Evolutionary conservation across 2,329 filamentous ascomycete species (phyloP), one percentile per base, ranked within the genome.

Genomic region (Colletotrichum musae): DNA sequence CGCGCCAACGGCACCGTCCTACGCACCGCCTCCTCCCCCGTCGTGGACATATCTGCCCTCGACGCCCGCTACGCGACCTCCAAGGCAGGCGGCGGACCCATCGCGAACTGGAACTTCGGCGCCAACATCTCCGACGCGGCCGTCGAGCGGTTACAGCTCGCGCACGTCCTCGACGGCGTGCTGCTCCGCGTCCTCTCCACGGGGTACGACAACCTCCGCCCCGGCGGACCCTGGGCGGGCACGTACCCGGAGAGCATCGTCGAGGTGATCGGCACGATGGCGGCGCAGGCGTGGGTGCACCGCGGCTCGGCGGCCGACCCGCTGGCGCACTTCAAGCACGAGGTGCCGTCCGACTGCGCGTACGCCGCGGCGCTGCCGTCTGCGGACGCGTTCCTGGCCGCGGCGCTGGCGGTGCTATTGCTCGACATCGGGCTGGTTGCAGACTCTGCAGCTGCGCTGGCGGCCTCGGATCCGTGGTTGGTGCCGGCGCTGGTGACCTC

Each of bases 211-310:
- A 73, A 71, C 10, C 73, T 81, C 10, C 72, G 66, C 53, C 32
- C 64, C 6, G 77, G 78, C 36, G 78, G 78, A 18, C 50, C 64
- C 13, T 82, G 80, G 80, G 58, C 72, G 0, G 75, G 74, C 48
- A 64, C 74, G 9, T 81, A 80, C 73, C 80, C 80, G 0, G 53
- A 61, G 3, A 75, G 75, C 15, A 79, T 82, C 56, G 73, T 76
- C 54, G 70, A 75, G 59, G 77, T 75, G 2, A 73, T 82, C 41
- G 77, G 75, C 56, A 71, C 76, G 52, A 76, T 79, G 58, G 72
- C 76, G 0, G 80, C 78, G 2, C 80, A 82, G 71, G 72, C 75
- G 16, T 74, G 80, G n/a, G 74, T 82, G n/a, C 80, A 81, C 66
- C 76, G 79, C 15, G 61, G 72, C 28, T 78, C 79, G 6, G 75